Conservation (phyloP, 1,284 basidiomycete genomes). For the Peniophora sp. region DNA sequence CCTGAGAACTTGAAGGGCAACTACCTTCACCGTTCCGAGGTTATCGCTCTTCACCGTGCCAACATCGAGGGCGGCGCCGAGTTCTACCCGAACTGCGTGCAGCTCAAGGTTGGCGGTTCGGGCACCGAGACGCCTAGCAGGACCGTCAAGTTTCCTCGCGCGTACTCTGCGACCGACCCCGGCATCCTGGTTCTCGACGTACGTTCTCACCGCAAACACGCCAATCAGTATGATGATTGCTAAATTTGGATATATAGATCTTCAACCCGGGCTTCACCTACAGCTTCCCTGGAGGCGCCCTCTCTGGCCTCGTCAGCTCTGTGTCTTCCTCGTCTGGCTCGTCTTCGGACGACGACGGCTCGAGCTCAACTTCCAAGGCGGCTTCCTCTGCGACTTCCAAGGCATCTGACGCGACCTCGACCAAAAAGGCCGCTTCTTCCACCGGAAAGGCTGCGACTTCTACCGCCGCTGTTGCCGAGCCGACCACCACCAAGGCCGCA, state of each 20-base stretch:
- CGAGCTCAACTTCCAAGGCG: neutral
- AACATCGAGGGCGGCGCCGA: constrained; percentile 45
- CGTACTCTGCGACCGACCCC: constrained; percentile 51
- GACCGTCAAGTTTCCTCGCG: constrained; percentile 55
- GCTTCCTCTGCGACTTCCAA: neutral
- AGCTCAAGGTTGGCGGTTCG: constrained; percentile 47
- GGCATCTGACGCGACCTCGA: neutral
- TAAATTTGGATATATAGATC: neutral
- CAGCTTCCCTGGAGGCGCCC: neutral
- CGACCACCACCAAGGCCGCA: neutral
- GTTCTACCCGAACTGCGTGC: constrained; percentile 67
- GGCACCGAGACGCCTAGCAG: constrained; percentile 38
- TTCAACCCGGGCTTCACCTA: constrained; percentile 1
- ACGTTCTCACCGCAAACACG: constrained; percentile 4
- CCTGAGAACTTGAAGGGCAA: constrained; percentile 50
- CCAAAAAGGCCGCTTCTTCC: neutral
- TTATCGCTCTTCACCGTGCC: constrained; percentile 63
- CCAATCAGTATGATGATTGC: neutral
- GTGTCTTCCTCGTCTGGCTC: neutral
- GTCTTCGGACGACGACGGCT: neutral
- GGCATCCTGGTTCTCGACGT: constrained; percentile 53
- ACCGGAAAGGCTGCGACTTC: no score
- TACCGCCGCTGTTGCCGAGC: neutral
- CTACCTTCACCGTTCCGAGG: constrained; percentile 67
- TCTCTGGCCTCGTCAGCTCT: neutral